Conservation (phyloP, 768 basidiomycete species). For the Lactifluus hygrophoroides region DNA sequence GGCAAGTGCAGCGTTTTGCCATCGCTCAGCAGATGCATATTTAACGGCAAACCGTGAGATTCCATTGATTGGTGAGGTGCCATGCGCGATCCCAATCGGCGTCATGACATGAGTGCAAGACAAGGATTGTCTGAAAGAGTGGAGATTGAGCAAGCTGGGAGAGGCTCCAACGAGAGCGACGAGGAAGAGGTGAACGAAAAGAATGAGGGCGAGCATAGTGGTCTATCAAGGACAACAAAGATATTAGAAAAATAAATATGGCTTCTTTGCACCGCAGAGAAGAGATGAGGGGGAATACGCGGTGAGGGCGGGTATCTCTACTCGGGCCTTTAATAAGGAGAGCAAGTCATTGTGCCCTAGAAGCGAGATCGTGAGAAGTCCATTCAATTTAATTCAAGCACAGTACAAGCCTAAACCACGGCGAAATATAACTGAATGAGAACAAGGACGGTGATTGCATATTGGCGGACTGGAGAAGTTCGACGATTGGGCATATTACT, state of each 20-base stretch:
- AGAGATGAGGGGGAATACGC: neutral
- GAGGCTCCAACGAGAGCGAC: conserved; percentile 27
- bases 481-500: too few species aligned
- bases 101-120: conserved; percentile 33
- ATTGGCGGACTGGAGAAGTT: too few species aligned
- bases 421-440: too few species aligned
- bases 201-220: conserved; percentile 31
- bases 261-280: neutral
- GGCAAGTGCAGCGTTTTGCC: conserved; percentile 46
- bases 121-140: conserved; percentile 35
- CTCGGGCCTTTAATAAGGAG: too few species aligned
- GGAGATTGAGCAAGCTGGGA: conserved; percentile 27
- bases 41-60: conserved; percentile 53
- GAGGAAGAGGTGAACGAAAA: conserved; percentile 29
- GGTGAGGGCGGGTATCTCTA: too few species aligned
- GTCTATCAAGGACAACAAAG: neutral
- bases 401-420: too few species aligned
- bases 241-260: conserved; percentile 9
- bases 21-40: conserved; percentile 57
- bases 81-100: conserved; percentile 47
- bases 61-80: conserved; percentile 39
- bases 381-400: too few species aligned
- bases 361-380: too few species aligned
- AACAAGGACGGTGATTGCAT: too few species aligned
- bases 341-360: too few species aligned